Evolutionary conservation across 2,329 filamentous ascomycete genomes (phyloP).

Genomic region (Diaporthe sp.): DNA sequence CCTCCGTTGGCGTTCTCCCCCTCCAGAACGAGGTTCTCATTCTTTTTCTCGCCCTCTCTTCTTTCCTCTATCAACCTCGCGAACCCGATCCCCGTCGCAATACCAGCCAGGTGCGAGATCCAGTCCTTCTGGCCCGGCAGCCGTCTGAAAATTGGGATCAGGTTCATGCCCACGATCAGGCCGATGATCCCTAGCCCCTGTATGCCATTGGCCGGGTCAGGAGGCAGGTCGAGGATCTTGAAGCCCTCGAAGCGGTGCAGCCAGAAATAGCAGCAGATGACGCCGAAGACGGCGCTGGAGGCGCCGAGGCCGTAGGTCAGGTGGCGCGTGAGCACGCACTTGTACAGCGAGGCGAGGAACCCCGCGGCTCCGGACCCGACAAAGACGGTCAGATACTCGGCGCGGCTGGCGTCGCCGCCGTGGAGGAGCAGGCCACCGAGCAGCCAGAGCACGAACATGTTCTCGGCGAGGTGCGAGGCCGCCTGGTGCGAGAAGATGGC

Average conservation of each 20-base stretch:
- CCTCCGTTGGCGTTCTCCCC: background rate
- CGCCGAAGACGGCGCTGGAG: constrained; percentile 74
- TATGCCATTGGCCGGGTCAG: constrained; percentile 65
- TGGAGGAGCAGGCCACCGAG: constrained; percentile 78
- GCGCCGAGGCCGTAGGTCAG: constrained; percentile 72
- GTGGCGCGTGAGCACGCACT: constrained; percentile 61
- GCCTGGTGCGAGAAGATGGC: constrained; percentile 79
- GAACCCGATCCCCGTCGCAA: constrained; percentile 62
- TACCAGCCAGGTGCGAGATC: constrained; percentile 67
- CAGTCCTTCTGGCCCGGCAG: constrained; percentile 62
- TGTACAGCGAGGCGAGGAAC: constrained; percentile 70
- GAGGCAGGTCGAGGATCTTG: constrained; percentile 69
- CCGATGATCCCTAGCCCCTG: constrained; percentile 68
- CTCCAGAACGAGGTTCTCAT: background rate
- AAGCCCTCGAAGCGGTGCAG: constrained; percentile 69
- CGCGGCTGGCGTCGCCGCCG: constrained; percentile 79
- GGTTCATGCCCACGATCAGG: constrained; percentile 64
- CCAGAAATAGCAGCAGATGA: constrained; percentile 74
- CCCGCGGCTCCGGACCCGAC: constrained; percentile 70
- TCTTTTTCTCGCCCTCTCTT: constrained; percentile 44
- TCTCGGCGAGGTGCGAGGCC: constrained; percentile 71
- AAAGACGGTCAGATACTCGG: constrained; percentile 78
- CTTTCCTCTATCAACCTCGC: constrained; percentile 53
- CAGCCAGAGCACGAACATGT: constrained; percentile 76
- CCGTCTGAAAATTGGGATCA: constrained; percentile 61